A percentile compares a stretch with the other conserved stretches of the same genome.
These are phyloP conservation scores for Colletotrichum godetiae DNA, from an alignment of 2,329 filamentous ascomycete species.

Conservation along the genomic window DNA sequence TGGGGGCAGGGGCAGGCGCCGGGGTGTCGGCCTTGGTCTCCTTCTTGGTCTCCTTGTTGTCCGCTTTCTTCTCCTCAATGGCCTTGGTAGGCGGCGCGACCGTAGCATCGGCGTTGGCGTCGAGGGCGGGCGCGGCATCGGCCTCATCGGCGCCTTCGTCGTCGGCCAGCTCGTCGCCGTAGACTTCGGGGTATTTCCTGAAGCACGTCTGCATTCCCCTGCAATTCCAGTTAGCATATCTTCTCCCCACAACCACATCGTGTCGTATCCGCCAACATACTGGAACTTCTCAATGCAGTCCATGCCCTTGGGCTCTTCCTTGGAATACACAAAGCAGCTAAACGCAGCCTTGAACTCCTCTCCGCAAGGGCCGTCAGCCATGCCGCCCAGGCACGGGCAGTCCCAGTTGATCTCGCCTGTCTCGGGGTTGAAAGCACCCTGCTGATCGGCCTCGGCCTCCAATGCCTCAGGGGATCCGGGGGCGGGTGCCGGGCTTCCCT, in stretches of 20 bases:
- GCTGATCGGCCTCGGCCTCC: conserved; percentile 84
- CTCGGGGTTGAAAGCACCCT: conserved; percentile 97
- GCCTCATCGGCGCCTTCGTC: conserved; percentile 65
- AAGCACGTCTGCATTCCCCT: conserved; percentile 99
- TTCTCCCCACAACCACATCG: background rate
- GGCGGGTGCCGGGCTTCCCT: conserved; percentile 2
- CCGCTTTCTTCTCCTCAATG: conserved; percentile 10
- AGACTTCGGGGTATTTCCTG: conserved; percentile 89
- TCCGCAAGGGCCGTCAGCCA: conserved; percentile 96
- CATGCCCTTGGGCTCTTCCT: conserved; percentile 95
- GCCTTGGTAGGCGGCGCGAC: conserved; percentile 9
- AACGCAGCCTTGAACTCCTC: conserved; percentile 96
- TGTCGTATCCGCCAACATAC: conserved; percentile 62
- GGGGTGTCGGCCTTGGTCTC: conserved; percentile 5
- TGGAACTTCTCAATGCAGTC: conserved; percentile 98
- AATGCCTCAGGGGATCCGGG: conserved; percentile 62
- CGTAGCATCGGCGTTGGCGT: conserved; percentile 38
- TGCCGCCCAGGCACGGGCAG: conserved; percentile 95
- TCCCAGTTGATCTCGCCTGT: conserved; percentile 99
- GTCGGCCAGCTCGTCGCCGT: conserved; percentile 87
- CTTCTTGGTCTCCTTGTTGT: conserved; percentile 6
- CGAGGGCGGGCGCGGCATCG: conserved; percentile 41
- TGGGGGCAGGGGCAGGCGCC: background rate
- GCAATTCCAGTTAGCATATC: conserved; percentile 43
- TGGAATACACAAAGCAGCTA: conserved; percentile 97